Percentiles rank a stretch among this genome's conserved stretches.
Evolutionary conservation across 2,329 filamentous ascomycete species (phyloP).

Genomic region (Daldinia sp.): DNA sequence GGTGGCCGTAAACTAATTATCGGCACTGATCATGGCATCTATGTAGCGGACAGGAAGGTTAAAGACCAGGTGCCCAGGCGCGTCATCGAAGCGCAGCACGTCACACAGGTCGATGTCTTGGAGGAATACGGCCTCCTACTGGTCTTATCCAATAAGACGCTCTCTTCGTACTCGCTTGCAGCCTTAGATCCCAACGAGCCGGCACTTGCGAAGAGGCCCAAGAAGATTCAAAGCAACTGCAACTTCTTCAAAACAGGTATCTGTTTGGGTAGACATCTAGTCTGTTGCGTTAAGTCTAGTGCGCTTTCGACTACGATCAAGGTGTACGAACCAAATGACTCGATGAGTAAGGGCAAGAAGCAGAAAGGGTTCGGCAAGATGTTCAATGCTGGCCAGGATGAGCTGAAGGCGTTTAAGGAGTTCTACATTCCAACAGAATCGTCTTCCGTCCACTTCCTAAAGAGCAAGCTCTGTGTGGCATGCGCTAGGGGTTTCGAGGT

Average conservation of each 20-base stretch:
- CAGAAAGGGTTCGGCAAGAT: conserved; percentile 96
- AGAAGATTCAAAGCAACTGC: conserved; percentile 96
- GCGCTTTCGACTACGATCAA: conserved; percentile 96
- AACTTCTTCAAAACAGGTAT: conserved; percentile 99
- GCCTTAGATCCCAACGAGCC: conserved; percentile 86
- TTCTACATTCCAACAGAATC: conserved; percentile 99
- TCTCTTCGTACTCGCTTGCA: conserved; percentile 87
- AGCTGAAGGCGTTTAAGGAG: conserved; percentile 96
- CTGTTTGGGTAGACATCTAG: conserved; percentile 90
- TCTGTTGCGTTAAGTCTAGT: conserved; percentile 95
- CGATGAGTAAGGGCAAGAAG: conserved; percentile 91
- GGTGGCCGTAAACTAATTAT: conserved; percentile 94
- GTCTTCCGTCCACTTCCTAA: conserved; percentile 97
- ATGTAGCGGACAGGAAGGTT: conserved; percentile 87
- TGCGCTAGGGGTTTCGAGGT: conserved; percentile 97
- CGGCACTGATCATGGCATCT: conserved; percentile 94
- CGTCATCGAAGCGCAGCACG: conserved; percentile 84
- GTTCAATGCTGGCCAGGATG: conserved; percentile 91
- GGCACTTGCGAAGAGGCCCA: conserved; percentile 81
- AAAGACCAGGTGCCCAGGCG: conserved; percentile 83
- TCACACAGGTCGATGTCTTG: conserved; percentile 94
- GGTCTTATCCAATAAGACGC: conserved; percentile 90
- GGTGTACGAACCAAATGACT: conserved; percentile 98
- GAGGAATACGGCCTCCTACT: conserved; percentile 94
- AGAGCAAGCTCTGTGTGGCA: conserved; percentile 94